These are phyloP conservation scores for Globisporangium orthogonon DNA, from an alignment of 352 stramenopile species.

Conservation along the genomic window DNA sequence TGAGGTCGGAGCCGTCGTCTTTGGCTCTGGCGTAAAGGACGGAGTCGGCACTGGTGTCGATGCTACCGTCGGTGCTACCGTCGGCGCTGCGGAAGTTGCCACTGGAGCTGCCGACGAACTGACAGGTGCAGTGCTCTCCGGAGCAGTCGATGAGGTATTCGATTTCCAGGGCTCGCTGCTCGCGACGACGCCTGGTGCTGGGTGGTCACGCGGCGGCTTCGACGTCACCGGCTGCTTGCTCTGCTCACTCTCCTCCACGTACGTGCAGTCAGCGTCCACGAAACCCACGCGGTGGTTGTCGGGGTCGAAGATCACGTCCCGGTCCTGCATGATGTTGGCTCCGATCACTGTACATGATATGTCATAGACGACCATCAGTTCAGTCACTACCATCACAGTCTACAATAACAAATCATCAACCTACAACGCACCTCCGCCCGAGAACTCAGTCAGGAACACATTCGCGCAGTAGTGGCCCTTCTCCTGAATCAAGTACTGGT, in stretches of 20 bases:
- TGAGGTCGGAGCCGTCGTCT: slow-evolving; percentile 2
- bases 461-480: slow-evolving; percentile 28
- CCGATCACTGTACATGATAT: slow-evolving; percentile 25
- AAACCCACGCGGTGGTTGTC: slow-evolving; percentile 36
- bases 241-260: neutral
- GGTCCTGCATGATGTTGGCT: slow-evolving; percentile 40
- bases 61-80: neutral
- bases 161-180: slow-evolving; percentile 1
- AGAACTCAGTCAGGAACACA: slow-evolving; percentile 23
- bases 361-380: neutral
- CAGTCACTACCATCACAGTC: neutral
- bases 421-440: slow-evolving; percentile 21
- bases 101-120: slow-evolving; percentile 2
- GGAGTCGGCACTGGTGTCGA: slow-evolving; percentile 1
- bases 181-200: slow-evolving; percentile 11
- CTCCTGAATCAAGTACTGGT: slow-evolving; percentile 31
- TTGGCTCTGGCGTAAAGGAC: neutral
- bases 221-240: slow-evolving; percentile 1
- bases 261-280: slow-evolving; percentile 27
- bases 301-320: slow-evolving; percentile 44
- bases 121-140: neutral
- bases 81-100: neutral
- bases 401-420: neutral
- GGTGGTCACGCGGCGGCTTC: slow-evolving; percentile 4
- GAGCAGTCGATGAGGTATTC: slow-evolving; percentile 4